These are phyloP conservation scores for Aspergillus funiculosus DNA, from an alignment of 495 filamentous ascomycete genomes.

Conservation along the genomic window DNA sequence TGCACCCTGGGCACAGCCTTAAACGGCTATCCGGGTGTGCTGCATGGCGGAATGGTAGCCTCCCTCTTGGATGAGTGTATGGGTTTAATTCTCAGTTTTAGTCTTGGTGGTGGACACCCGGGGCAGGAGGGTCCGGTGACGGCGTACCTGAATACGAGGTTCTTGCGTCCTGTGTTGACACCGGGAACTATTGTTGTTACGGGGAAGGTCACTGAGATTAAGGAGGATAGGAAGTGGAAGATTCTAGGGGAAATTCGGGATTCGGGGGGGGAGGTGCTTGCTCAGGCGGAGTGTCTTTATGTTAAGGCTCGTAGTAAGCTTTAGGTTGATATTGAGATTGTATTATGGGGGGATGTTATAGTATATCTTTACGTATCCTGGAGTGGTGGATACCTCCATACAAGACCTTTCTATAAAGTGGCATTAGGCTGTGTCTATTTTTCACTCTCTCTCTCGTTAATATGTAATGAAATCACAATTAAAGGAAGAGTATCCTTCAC, in stretches of 20 bases:
- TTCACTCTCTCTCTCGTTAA: too few relatives aligned
- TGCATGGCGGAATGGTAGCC: conserved; percentile 48
- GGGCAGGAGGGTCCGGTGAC: conserved; percentile 36
- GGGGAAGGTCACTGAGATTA: conserved; percentile 30
- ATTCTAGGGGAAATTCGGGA: conserved; percentile 40
- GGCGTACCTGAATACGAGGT: conserved; percentile 54
- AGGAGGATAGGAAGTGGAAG: conserved; percentile 43
- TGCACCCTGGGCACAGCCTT: conserved; percentile 29
- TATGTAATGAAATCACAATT: too few relatives aligned
- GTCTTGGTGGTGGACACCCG: conserved; percentile 2
- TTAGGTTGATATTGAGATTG: too few relatives aligned
- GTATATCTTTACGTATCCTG: too few relatives aligned
- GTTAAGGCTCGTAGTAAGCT: conserved; percentile 28
- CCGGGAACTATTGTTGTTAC: conserved; percentile 48
- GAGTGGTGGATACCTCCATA: too few relatives aligned
- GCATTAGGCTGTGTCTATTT: too few relatives aligned
- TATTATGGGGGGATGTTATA: too few relatives aligned
- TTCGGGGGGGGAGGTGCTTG: conserved; percentile 33
- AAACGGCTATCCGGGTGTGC: conserved; percentile 51
- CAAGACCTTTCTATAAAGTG: too few relatives aligned
- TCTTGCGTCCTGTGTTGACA: conserved; percentile 48
- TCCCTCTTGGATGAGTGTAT: conserved; percentile 54
- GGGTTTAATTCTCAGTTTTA: conserved; percentile 40
- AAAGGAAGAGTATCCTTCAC: too few relatives aligned
- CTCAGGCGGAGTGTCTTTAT: conserved; percentile 44